Evolutionary conservation across 805 yeast species (phyloP).

Genomic region (Ogataea corticis): DNA sequence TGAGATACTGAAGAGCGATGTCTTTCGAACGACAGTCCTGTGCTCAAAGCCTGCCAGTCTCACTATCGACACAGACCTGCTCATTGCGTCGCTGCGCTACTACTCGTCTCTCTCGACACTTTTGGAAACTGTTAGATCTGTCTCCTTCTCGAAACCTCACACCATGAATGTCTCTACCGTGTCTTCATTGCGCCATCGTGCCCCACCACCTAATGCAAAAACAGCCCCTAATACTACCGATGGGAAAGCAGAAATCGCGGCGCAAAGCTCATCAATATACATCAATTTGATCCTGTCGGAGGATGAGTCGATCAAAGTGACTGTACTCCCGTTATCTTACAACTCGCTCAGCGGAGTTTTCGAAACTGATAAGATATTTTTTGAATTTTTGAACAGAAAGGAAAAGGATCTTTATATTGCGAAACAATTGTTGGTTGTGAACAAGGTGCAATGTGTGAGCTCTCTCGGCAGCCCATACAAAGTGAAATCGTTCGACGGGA

Average conservation of each 20-base stretch:
- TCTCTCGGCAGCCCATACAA: slow-evolving; percentile 3
- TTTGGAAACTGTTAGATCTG: slow-evolving; percentile 2
- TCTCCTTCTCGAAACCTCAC: not conserved
- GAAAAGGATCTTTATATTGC: slow-evolving; percentile 4
- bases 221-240: not conserved
- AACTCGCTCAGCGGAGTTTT: slow-evolving; percentile 37
- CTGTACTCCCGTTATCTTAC: slow-evolving; percentile 46
- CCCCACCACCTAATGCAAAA: not conserved
- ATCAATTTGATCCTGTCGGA: slow-evolving; percentile 28
- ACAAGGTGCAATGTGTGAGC: slow-evolving; percentile 20
- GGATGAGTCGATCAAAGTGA: slow-evolving; percentile 23
- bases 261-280: slow-evolving; percentile 43
- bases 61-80: slow-evolving; percentile 16
- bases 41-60: slow-evolving; percentile 43
- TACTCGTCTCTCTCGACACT: slow-evolving; percentile 18
- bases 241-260: slow-evolving; percentile 27
- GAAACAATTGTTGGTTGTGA: slow-evolving; percentile 25
- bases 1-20: slow-evolving; percentile 40
- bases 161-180: not conserved
- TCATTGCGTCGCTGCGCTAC: slow-evolving; percentile 11
- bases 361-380: slow-evolving; percentile 35
- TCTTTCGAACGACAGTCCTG: slow-evolving; percentile 39
- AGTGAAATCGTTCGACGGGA: slow-evolving; percentile 28
- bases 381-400: slow-evolving; percentile 18
- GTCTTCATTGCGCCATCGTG: slow-evolving; percentile 3